A percentile compares a stretch with the other conserved stretches of the same genome.
These are phyloP conservation scores for Eimeria sp. DNA, from an alignment of 169 alveolate genomes.

Conservation along the genomic window DNA sequence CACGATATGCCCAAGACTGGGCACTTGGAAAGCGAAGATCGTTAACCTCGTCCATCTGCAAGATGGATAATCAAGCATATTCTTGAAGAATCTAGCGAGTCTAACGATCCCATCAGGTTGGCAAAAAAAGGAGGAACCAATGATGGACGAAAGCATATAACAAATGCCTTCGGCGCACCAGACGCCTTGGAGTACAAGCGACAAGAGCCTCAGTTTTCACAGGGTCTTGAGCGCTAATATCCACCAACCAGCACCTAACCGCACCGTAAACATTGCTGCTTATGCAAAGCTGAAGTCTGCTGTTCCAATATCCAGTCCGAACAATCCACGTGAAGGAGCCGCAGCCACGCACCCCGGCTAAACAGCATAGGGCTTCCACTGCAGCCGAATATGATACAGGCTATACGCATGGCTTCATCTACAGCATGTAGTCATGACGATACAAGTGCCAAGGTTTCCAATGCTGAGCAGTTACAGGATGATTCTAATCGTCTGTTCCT, in stretches of 20 bases:
- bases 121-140: neutral
- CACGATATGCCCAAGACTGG: neutral
- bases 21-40: neutral
- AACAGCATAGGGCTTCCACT: neutral
- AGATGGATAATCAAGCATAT: neutral
- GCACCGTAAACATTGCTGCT: neutral
- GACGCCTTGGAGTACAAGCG: neutral
- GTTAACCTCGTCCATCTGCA: slow-evolving; percentile 9
- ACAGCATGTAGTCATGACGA: neutral
- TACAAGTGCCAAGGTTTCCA: neutral
- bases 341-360: neutral
- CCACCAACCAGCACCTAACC: neutral
- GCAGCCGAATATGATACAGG: neutral
- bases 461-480: neutral
- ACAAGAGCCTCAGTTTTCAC: neutral
- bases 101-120: neutral
- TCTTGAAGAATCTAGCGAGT: neutral
- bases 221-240: neutral
- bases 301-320: neutral
- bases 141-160: neutral
- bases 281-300: neutral
- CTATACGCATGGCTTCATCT: neutral
- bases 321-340: neutral
- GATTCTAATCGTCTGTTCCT: neutral
- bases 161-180: neutral